phyloP scores from a whole-genome alignment of 2,329 filamentous ascomycete genomes.

The Xylaria sp. region DNA sequence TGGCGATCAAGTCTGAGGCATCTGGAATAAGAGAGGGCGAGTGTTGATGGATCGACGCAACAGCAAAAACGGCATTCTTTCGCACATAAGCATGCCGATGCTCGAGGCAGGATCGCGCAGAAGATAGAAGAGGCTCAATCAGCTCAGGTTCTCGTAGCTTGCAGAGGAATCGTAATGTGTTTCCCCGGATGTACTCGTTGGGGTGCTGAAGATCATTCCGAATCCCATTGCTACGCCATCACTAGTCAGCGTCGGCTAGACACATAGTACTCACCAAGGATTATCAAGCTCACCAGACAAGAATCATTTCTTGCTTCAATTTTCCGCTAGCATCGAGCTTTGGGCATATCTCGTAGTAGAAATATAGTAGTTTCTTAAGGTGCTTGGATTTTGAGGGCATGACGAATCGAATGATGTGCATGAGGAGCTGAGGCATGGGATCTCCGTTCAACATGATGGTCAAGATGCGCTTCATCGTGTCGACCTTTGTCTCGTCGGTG shows the following conservation, averaged over 20 bases:
- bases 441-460: constrained; percentile 99
- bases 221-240: constrained; percentile 80
- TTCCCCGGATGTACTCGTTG: constrained; percentile 97
- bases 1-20: constrained; percentile 87
- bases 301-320: constrained; percentile 99
- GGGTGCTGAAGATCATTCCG: constrained; percentile 96
- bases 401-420: constrained; percentile 99
- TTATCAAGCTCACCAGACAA: constrained; percentile 77
- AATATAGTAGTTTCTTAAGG: constrained; percentile 97
- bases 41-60: constrained; percentile 90
- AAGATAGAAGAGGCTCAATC: constrained; percentile 92
- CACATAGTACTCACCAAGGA: not conserved
- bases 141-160: constrained; percentile 96
- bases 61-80: constrained; percentile 96
- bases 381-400: constrained; percentile 98
- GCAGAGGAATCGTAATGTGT: constrained; percentile 96
- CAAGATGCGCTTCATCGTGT: constrained; percentile 95
- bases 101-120: constrained; percentile 88
- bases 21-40: constrained; percentile 93
- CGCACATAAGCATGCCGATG: constrained; percentile 97
- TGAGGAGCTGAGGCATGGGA: constrained; percentile 90
- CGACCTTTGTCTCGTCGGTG: constrained; percentile 88
- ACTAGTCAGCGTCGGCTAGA: constrained; percentile 18
- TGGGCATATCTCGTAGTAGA: constrained; percentile 99
- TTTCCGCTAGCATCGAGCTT: constrained; percentile 93